Evolutionary conservation across 2,329 filamentous ascomycete genomes (phyloP).

Genomic region (Sporothrix sp.): DNA sequence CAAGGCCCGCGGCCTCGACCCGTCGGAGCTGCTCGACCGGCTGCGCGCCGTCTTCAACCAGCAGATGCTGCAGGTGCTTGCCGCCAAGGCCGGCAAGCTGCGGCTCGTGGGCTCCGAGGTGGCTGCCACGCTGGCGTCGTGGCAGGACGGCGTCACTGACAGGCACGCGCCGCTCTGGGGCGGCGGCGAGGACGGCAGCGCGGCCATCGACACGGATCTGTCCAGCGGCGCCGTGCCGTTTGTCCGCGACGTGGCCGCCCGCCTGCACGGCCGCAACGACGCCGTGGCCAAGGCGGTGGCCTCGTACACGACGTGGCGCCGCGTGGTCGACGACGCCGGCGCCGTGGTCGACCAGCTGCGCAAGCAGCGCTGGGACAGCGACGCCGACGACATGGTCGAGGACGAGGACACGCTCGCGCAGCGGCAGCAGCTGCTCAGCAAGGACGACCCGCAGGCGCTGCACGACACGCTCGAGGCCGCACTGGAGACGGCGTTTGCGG

Average conservation of each 20-base stretch:
- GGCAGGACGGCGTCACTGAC: constrained; percentile 45
- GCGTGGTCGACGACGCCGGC: constrained; percentile 58
- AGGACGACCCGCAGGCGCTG: constrained; percentile 40
- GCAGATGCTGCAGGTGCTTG: constrained; percentile 54
- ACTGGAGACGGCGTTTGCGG: constrained; percentile 26
- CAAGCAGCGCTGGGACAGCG: constrained; percentile 65
- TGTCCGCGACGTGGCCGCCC: constrained; percentile 57
- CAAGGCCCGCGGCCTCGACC: constrained; percentile 55
- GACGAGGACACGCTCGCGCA: constrained; percentile 61
- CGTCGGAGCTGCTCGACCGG: constrained; percentile 56
- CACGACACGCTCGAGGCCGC: constrained; percentile 26
- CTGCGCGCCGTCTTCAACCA: constrained; percentile 60
- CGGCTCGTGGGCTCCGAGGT: constrained; percentile 56
- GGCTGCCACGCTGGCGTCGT: constrained; percentile 48
- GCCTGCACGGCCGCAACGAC: constrained; percentile 62
- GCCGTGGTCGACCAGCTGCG: constrained; percentile 54
- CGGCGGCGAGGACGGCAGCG: background rate
- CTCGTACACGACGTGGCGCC: constrained; percentile 62
- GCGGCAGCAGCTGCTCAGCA: constrained; percentile 57
- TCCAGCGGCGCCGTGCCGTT: constrained; percentile 56
- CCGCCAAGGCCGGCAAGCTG: constrained; percentile 53
- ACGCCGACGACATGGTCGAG: constrained; percentile 63
- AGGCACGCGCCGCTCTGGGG: constrained; percentile 55
- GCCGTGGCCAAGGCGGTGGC: constrained; percentile 52
- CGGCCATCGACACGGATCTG: constrained; percentile 50